Evolutionary conservation across 2,329 filamentous ascomycete species (phyloP).

Genomic region (Madurella mycetomatis): DNA sequence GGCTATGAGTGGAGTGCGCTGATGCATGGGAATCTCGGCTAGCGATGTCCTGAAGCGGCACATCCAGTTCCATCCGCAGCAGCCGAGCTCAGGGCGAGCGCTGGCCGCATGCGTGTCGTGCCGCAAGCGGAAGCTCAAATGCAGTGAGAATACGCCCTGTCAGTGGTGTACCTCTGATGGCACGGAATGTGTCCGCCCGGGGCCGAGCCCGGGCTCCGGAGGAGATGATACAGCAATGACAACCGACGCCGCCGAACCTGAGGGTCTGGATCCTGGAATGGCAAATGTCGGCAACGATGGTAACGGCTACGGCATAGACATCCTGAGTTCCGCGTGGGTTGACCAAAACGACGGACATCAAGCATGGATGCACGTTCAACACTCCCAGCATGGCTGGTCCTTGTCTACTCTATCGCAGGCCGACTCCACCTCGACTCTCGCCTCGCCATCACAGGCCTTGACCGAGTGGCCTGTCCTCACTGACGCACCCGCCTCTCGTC

Average conservation of each 20-base stretch:
- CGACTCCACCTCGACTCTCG: neutral
- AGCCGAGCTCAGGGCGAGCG: neutral
- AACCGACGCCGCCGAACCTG: neutral
- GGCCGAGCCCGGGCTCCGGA: neutral
- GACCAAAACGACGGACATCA: neutral
- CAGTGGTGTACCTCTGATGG: neutral
- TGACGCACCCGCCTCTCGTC: neutral
- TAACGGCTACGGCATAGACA: neutral
- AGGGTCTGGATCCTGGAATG: neutral
- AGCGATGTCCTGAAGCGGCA: slow-evolving; percentile 13
- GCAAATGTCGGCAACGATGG: neutral
- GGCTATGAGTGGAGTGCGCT: neutral
- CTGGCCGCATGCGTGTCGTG: neutral
- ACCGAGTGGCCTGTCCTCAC: neutral
- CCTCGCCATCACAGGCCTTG: neutral
- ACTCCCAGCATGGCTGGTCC: neutral
- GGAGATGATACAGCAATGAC: neutral
- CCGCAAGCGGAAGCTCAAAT: slow-evolving; percentile 7
- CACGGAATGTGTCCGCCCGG: slow-evolving; percentile 1
- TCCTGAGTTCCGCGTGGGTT: neutral
- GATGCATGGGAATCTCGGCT: neutral
- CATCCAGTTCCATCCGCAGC: slow-evolving; percentile 12
- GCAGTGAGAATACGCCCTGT: slow-evolving; percentile 1
- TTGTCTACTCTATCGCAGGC: neutral
- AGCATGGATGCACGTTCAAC: neutral